Evolutionary conservation across 176 grass and related monocot species (phyloP).

Genomic region (Pontederia paniculata): DNA sequence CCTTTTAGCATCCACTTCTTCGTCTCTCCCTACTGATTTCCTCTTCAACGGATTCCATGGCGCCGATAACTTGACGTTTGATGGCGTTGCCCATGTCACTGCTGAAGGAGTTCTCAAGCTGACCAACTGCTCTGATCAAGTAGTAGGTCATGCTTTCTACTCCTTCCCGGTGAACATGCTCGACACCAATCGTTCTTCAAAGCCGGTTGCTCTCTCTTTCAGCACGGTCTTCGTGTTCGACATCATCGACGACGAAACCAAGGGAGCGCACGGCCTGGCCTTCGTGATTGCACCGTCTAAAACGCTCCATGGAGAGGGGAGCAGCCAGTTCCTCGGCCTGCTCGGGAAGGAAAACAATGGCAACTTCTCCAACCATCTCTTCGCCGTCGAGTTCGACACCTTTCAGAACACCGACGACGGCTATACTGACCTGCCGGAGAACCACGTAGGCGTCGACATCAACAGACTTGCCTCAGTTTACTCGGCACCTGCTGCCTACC

Average conservation of each 20-base stretch:
- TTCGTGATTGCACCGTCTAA: conserved; percentile 42
- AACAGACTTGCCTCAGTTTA: conserved; percentile 41
- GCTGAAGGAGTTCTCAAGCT: conserved; percentile 37
- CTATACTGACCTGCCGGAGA: conserved; percentile 64
- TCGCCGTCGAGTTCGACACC: too few relatives aligned
- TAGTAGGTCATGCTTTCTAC: too few relatives aligned
- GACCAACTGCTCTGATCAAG: conserved; percentile 44
- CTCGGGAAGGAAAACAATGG: too few relatives aligned
- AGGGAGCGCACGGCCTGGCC: conserved; percentile 67
- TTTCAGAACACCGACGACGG: too few relatives aligned
- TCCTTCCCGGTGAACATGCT: too few relatives aligned
- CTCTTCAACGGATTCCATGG: conserved; percentile 46
- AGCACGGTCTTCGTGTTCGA: conserved; percentile 69
- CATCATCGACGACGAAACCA: conserved; percentile 42
- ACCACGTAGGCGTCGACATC: too few relatives aligned
- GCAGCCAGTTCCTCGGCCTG: too few relatives aligned
- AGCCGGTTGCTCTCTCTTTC: conserved; percentile 61
- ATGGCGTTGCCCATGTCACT: conserved; percentile 51
- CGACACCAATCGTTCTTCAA: conserved; percentile 19
- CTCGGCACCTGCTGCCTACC: conserved; percentile 52
- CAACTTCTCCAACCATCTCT: too few relatives aligned
- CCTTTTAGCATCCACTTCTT: too few relatives aligned
- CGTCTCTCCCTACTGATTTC: conserved; percentile 62
- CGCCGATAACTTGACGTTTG: conserved; percentile 37
- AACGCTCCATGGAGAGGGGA: conserved; percentile 37